These are phyloP conservation scores for Ballota nigra DNA, from an alignment of 257 asterid species.

Conservation along the genomic window DNA sequence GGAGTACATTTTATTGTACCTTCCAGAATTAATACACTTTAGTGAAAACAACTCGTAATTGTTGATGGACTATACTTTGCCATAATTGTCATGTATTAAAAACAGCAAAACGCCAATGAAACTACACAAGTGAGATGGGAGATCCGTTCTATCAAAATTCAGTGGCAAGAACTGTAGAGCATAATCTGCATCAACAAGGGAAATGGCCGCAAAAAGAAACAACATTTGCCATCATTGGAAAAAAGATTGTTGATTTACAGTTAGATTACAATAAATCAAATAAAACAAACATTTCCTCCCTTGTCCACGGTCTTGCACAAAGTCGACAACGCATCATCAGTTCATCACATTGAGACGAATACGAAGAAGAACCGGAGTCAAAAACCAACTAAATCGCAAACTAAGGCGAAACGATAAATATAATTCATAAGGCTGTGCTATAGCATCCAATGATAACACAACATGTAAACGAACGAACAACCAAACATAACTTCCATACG, in stretches of 20 bases:
- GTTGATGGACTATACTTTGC: too few species aligned
- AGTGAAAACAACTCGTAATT: too few species aligned
- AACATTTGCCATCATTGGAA: neutral
- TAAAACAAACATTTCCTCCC: neutral
- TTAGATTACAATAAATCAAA: slow-evolving; percentile 13
- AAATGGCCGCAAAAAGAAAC: neutral
- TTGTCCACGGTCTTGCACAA: neutral
- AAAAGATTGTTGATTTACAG: slow-evolving; percentile 16
- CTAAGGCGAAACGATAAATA: neutral
- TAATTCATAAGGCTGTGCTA: neutral
- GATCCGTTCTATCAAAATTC: too few species aligned
- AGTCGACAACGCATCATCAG: neutral
- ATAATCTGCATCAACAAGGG: neutral
- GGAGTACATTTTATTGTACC: too few species aligned
- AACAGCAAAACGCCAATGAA: too few species aligned
- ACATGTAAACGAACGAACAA: neutral
- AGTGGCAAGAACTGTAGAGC: neutral
- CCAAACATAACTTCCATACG: neutral
- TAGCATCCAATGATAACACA: neutral
- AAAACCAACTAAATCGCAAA: neutral
- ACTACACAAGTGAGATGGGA: too few species aligned
- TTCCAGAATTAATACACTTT: too few species aligned
- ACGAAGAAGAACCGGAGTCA: neutral
- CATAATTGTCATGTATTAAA: too few species aligned
- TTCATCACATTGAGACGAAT: neutral